Evolutionary conservation across 345 rosid species (phyloP).

Genomic region (Psidium guajava): DNA sequence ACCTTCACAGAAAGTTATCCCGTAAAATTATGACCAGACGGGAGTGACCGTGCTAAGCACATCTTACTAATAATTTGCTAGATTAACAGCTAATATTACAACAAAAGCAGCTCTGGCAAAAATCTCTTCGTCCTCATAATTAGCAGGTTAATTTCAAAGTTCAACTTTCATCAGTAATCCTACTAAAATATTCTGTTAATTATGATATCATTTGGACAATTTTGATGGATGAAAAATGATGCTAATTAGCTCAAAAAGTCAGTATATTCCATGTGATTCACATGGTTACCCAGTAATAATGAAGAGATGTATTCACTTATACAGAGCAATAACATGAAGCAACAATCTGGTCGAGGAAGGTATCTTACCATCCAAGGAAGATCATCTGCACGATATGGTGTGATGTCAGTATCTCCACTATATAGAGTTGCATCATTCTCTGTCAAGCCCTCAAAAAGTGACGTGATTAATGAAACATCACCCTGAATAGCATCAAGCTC

Average conservation of each 20-base stretch:
- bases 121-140: neutral
- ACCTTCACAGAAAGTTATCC: neutral
- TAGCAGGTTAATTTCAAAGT: neutral
- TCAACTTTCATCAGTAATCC: neutral
- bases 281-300: neutral
- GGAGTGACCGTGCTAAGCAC: neutral
- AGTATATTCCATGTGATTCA: neutral
- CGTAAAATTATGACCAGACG: neutral
- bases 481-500: constrained; percentile 51
- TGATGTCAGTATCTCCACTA: constrained; percentile 45
- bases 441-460: constrained; percentile 49
- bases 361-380: constrained; percentile 49
- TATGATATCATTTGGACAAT: neutral
- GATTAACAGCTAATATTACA: neutral
- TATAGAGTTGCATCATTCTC: constrained; percentile 19
- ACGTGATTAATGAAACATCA: constrained; percentile 47
- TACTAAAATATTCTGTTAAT: neutral
- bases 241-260: neutral
- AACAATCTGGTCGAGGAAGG: neutral
- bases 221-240: neutral
- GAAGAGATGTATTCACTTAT: neutral
- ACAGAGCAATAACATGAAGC: neutral
- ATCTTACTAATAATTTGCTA: neutral
- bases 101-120: neutral
- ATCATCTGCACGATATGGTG: constrained; percentile 37